Evolutionary conservation across 345 rosid species (phyloP), one percentile per base, ranked within the genome.

Genomic region (Nasturtium officinale): DNA sequence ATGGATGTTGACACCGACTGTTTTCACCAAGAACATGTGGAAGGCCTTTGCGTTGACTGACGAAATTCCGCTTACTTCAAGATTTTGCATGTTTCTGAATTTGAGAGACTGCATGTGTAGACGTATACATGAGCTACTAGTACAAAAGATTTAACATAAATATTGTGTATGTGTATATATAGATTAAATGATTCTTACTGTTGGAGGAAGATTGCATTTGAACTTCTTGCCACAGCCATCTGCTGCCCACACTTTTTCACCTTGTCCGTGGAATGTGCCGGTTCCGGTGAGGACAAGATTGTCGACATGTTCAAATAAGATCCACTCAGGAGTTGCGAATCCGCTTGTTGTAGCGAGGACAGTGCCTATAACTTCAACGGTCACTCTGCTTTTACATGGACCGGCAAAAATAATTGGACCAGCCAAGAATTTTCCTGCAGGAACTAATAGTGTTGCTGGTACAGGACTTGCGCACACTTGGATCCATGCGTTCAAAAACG

Each of bases 261-360:
- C 96, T 75, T 78, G 81, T 10, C 87, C 96, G 29, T 90, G 87
- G 40, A 88, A 90, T 52, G 80, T 63, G 32, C 96, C 96, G 13
- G 74, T 43, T 25, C 96, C 93, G 20, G 77, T 83, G 52, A 90
- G 43, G n/a, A 58, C 4, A 25, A 90, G 26, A 9, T 85, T 78
- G 42, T 83, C 72, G 1, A 90, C 78, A 10, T 10, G 50, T 16
- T 87, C 87, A 28, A 90, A 84, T 25, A 63, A 29, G 61, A 90
- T 5, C 93, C 96, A 90, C 21, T 63, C 55, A 0, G 59, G 79
- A 0, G 75, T 63, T 0, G 82, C 61, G 37, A 67, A 90, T 17
- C 71, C 77, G 17, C 70, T 78, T 0, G 80, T 65, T 8, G 80
- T 33, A 3, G 91, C 90, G 55, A 61, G 59, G 53, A 90, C 17